Evolutionary conservation across 768 basidiomycete species (phyloP).

Genomic region (Cystobasidiopsis lactophilus): DNA sequence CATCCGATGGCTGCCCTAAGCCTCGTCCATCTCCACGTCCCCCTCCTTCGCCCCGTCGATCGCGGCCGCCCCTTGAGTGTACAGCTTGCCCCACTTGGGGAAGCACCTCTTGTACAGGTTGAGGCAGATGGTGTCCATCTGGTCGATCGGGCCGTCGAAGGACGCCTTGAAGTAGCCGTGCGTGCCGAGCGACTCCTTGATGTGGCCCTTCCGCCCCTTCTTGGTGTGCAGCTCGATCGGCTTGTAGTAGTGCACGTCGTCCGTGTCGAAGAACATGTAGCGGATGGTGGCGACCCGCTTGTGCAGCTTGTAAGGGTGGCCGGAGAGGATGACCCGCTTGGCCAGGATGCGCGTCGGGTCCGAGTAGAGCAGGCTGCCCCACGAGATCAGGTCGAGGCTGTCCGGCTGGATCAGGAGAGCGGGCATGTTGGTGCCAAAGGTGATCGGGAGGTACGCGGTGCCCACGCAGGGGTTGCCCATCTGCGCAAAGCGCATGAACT

Average conservation of each 20-base stretch:
- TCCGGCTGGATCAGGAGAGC: conserved; percentile 15
- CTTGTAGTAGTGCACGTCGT: conserved; percentile 78
- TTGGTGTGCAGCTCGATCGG: conserved; percentile 86
- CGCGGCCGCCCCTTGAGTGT: not conserved
- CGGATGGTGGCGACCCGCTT: conserved; percentile 90
- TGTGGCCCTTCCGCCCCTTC: conserved; percentile 68
- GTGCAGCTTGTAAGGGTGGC: conserved; percentile 91
- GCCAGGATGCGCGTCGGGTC: conserved; percentile 79
- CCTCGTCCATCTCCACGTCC: conserved; percentile 5
- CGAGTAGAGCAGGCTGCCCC: conserved; percentile 63
- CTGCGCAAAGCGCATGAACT: conserved; percentile 72
- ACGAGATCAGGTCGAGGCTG: conserved; percentile 47
- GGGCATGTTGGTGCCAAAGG: conserved; percentile 44
- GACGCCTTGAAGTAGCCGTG: conserved; percentile 78
- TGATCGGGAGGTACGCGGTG: conserved; percentile 68
- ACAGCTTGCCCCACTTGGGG: conserved; percentile 48
- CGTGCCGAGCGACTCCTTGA: conserved; percentile 75
- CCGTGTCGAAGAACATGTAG: conserved; percentile 93
- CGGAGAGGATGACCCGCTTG: conserved; percentile 84
- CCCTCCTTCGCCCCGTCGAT: not conserved
- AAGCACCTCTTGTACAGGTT: conserved; percentile 82
- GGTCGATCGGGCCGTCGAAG: conserved; percentile 61
- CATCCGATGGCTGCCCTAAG: not conserved
- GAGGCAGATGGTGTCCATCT: conserved; percentile 96
- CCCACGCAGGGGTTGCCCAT: conserved; percentile 59